Conservation (phyloP, 768 basidiomycete genomes). For the Hirschioporus abietinus region DNA sequence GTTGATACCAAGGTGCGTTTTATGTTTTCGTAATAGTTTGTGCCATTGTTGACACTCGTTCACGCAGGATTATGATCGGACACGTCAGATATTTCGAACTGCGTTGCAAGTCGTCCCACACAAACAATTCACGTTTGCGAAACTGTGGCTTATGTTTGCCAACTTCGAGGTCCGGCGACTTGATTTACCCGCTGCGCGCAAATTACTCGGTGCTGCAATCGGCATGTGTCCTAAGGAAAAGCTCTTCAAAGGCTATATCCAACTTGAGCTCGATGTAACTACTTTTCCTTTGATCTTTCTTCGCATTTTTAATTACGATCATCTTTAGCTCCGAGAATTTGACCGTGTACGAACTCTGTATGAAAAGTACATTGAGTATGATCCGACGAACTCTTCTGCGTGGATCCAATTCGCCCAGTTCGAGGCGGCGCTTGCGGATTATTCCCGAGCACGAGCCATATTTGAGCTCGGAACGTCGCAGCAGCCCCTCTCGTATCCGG, state of each 20-base stretch:
- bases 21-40: background rate
- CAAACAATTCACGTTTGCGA: conserved; percentile 96
- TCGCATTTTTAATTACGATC: conserved; percentile 4
- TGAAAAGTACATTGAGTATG: conserved; percentile 93
- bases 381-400: conserved; percentile 83
- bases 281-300: background rate
- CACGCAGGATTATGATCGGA: conserved; percentile 71
- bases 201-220: conserved; percentile 83
- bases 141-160: conserved; percentile 91
- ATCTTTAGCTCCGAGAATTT: conserved; percentile 78
- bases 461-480: conserved; percentile 90
- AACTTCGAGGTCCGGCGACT: conserved; percentile 80
- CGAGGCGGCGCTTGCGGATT: conserved; percentile 82
- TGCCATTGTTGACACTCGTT: conserved; percentile 3
- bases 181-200: conserved; percentile 79
- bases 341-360: conserved; percentile 89
- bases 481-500: conserved; percentile 87
- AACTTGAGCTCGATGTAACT: conserved; percentile 82
- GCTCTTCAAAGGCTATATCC: conserved; percentile 94
- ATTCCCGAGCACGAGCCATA: conserved; percentile 84
- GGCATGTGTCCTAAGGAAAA: conserved; percentile 96
- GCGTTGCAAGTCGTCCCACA: conserved; percentile 87
- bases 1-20: conserved; percentile 78
- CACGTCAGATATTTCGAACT: conserved; percentile 90
- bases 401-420: conserved; percentile 97